Base-by-base conservation (phyloP, 2,329 filamentous ascomycete genomes). In the Fusarium xyrophilum region DNA sequence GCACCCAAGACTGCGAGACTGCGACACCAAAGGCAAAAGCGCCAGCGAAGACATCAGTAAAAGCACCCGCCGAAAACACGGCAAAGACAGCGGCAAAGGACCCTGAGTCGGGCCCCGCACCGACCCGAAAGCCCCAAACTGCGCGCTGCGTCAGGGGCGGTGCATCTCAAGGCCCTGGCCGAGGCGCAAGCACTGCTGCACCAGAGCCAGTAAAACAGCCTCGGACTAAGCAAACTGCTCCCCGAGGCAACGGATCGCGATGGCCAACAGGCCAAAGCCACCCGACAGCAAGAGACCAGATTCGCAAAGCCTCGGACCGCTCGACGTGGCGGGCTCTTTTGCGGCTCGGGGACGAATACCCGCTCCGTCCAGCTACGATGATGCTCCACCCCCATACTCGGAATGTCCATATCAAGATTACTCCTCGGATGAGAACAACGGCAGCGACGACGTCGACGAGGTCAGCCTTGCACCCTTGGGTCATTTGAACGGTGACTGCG, bases 401-500 rank as follows among this genome's bases (percentile, higher is more conserved):
- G 56, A 66, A 19, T 57, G 47, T 42, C 50, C 43, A 43, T 35
- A 46, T 4, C 60, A 68, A 21, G 57, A 53, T 5, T 54, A 32
- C 35, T 32, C 28, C 39, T 65, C 65, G 9, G 52, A 67, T 12
- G 56, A 28, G n/a, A 35, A 32, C 3, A 28, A 35, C 17, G 21
- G 43, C n/a, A 36, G 51, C 42, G 53, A 64, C n/a, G 52, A 63
- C 8, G 39, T 78, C 2, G 44, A 19, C 3, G 33, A 56, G 19
- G 23, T 28, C 40, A 33, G 21, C 13, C 28, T 55, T 6, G 39
- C 39, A 5, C 71, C 76, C 4, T 72, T 82, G 0, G 78, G 79
- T 4, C 70, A 79, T 5, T 68, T 86, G 17, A 84, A 83, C 50
- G 83, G 84, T 12, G 74, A 76, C 6, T 86, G 86, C 71, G 65